These are phyloP conservation scores for Neofusicoccum cordaticola DNA, from an alignment of 2,329 filamentous ascomycete species.

Conservation along the genomic window DNA sequence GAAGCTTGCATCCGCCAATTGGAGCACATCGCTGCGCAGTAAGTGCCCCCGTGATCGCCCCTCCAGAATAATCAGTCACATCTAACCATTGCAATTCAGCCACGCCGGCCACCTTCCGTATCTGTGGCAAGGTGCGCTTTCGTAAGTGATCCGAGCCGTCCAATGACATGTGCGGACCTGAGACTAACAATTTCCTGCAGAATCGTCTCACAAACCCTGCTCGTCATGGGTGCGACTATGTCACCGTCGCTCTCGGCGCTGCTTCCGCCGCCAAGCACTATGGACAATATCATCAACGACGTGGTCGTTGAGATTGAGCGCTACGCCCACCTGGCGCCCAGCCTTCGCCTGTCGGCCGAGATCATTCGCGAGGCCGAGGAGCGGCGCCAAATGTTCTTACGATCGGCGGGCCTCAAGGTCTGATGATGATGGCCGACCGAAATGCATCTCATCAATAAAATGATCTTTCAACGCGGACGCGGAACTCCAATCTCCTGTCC, in stretches of 20 bases:
- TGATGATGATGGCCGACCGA: background rate
- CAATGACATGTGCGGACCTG: background rate
- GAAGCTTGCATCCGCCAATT: constrained; percentile 77
- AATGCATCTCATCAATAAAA: constrained; percentile 7
- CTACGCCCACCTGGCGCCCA: constrained; percentile 73
- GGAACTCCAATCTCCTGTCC: constrained; percentile 7
- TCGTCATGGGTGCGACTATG: constrained; percentile 84
- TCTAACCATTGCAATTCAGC: constrained; percentile 38
- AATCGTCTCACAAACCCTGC: constrained; percentile 75
- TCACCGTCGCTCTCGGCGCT: constrained; percentile 68
- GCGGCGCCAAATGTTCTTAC: constrained; percentile 61
- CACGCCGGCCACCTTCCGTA: constrained; percentile 83
- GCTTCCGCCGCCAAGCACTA: constrained; percentile 54
- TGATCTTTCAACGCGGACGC: background rate
- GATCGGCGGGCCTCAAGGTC: constrained; percentile 27
- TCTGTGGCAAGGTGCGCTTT: constrained; percentile 77
- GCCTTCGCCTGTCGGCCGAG: constrained; percentile 71
- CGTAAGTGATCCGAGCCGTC: constrained; percentile 29
- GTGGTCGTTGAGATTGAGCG: constrained; percentile 73
- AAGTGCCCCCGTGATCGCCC: constrained; percentile 39
- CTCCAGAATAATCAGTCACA: background rate
- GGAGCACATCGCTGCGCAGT: constrained; percentile 75
- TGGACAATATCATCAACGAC: constrained; percentile 74
- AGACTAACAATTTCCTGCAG: constrained; percentile 41
- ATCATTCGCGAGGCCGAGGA: constrained; percentile 76